Base-by-base conservation (phyloP, 2,329 filamentous ascomycete species). In the Blastomyces percursus region DNA sequence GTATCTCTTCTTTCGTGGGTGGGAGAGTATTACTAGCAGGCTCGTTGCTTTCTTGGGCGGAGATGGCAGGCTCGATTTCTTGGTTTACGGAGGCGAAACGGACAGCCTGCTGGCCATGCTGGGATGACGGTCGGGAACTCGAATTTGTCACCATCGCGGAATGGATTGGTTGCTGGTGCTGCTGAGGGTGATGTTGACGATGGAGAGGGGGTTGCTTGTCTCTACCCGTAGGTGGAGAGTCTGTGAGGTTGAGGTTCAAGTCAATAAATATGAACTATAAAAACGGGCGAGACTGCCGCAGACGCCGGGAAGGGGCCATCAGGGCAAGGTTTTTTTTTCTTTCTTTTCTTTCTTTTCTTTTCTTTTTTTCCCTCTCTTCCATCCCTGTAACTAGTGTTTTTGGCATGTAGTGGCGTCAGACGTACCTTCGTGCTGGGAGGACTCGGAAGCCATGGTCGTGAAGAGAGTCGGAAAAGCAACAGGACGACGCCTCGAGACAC, bases 21-120 rank as follows among this genome's bases (percentile, higher is more conserved):
- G 63, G 63, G 61, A 19, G 56, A 58, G 32, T 50, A 6, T 54
- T 35, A n/a, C n/a, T n/a, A 3, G 32, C 51, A 35, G 56, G 38
- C 8, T 59, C 46, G 40, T 61, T 64, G 48, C 59, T 69, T 67
- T 63, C 69, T 72, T 62, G 72, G 64, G 64, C 71, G 71, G 64
- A 74, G 71, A 50, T 69, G 30, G 71, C 71, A 16, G 84, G 82
- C 63, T 83, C 79, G 69, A 91, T 90, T 74, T 91, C 86, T 71
- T 91, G 81, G 64, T 87, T 84, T 65, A 83, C 80, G 35, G 87
- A 85, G 61, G 87, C 86, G 74, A 91, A 92, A 63, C 88, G 87
- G 61, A 91, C 88, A 63, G 83, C 79, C 50, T 77, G 74, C 56
- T 70, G 66, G 71, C 51, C 71, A 72, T 51, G 69, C 61, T 66